These are phyloP conservation scores for Phytophthora ramorum DNA, from an alignment of 352 stramenopile genomes.

Conservation along the genomic window DNA sequence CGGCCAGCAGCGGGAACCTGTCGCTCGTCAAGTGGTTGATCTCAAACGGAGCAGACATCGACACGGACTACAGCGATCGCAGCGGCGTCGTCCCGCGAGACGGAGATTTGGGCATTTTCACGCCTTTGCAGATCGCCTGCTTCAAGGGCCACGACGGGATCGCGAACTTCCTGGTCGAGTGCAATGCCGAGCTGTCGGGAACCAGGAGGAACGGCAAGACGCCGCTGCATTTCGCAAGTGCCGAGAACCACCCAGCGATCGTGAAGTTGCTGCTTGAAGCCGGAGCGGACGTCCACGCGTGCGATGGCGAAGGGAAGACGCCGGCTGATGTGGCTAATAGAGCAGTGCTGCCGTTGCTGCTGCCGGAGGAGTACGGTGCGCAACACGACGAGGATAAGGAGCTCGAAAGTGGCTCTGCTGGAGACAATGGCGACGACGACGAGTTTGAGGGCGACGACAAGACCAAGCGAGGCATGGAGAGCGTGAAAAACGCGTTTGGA, in stretches of 20 bases:
- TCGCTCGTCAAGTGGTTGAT: constrained; percentile 87
- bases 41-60: constrained; percentile 85
- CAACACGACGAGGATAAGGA: constrained; percentile 36
- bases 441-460: constrained; percentile 38
- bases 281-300: constrained; percentile 70
- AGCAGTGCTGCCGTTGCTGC: constrained; percentile 50
- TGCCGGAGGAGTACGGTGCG: constrained; percentile 50
- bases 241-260: constrained; percentile 64
- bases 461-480: constrained; percentile 16
- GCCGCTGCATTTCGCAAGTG: constrained; percentile 71
- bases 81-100: constrained; percentile 55
- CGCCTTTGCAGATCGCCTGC: constrained; percentile 78
- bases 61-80: constrained; percentile 80
- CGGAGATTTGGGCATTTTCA: constrained; percentile 76
- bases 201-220: constrained; percentile 78
- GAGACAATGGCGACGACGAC: constrained; percentile 48
- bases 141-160: constrained; percentile 77
- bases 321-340: constrained; percentile 69
- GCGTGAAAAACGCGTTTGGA: constrained; percentile 59
- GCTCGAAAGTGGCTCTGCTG: constrained; percentile 16
- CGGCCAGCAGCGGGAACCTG: constrained; percentile 70
- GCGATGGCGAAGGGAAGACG: constrained; percentile 63
- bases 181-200: constrained; percentile 77
- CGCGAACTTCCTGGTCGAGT: constrained; percentile 84
- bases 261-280: constrained; percentile 76